These are phyloP conservation scores for Pyrus betulifolia DNA, from an alignment of 306 rosid genomes.

Conservation along the genomic window DNA sequence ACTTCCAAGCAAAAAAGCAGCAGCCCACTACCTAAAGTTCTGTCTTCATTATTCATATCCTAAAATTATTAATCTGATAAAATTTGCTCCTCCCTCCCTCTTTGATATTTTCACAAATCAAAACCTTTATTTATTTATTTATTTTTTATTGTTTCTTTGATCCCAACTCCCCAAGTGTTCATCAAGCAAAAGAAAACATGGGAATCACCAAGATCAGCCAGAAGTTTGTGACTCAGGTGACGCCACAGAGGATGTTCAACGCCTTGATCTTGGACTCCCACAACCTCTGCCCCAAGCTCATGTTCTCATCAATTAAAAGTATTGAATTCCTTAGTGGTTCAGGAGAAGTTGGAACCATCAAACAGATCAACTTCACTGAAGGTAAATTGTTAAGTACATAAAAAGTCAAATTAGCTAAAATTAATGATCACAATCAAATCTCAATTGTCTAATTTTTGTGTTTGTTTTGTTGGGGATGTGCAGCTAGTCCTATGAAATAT, in stretches of 20 bases:
- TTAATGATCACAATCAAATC: no score
- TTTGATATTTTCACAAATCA: background rate
- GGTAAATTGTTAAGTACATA: constrained; percentile 7
- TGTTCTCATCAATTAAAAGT: constrained; percentile 38
- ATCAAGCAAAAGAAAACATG: constrained; percentile 6
- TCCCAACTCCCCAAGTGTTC: background rate
- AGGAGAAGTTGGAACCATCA: constrained; percentile 40
- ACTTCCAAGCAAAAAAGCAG: background rate
- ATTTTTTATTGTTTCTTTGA: background rate
- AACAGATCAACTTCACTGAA: constrained; percentile 39
- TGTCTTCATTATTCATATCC: background rate
- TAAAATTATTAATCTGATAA: background rate
- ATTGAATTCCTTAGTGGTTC: constrained; percentile 37
- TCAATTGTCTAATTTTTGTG: background rate
- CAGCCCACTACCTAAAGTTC: background rate
- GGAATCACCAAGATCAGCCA: constrained; percentile 27
- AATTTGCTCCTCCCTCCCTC: background rate
- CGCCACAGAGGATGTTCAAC: constrained; percentile 54
- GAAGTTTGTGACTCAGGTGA: constrained; percentile 24
- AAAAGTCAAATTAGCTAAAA: background rate
- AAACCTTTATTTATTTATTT: background rate
- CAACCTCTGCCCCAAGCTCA: constrained; percentile 36
- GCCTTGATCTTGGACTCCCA: constrained; percentile 40
- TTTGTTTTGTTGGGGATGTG: constrained; percentile 8
- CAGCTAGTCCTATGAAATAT: constrained; percentile 28